Evolutionary conservation across 345 rosid species (phyloP), one percentile per base, ranked within the genome.

Genomic region (Erucastrum elatum): DNA sequence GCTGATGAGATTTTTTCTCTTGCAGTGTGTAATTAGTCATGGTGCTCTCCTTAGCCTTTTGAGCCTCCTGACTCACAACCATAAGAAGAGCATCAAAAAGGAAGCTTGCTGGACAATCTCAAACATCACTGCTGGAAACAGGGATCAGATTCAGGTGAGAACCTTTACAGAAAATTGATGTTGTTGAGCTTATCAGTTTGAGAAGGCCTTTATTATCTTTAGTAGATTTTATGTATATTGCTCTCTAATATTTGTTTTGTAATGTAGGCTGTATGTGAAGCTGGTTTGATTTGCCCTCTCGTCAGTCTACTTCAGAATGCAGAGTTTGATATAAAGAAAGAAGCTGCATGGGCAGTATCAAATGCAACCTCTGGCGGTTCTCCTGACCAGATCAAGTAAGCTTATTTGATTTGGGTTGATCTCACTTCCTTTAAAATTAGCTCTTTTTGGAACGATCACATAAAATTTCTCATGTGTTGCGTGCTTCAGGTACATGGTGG

Each of bases 81-180:
- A 90, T 80, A 95, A 93, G 77, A 93, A 95, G 88, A 93, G 99
- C 88, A 93, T 95, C 15, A 93, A 91, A 77, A 95, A 95, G 81
- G 99, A 95, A 85, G 99, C 99, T 72, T 95, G 99, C 85, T 95
- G 99, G 99, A 93, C 98, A 15, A 93, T 95, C 80, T 95, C 99
- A 76, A 95, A 95, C 66, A 90, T 95, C 80, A 95, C 99, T 37
- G 99, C 99, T 80, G 99, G 99, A 65, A 95, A 95, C 86, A 90
- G 78, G 78, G 94, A 90, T 26, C 99, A 93, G 84, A 94, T 94
- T 80, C 97, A 94, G 98, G 98, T 89, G 66, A 51, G 66, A 51
- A 33, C 6, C 10, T 51, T 55, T 26, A 26, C 66, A 6, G 3
- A 74, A 44, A 15, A 5, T 67, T 56, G 29, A 59, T 58, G 59